Base-by-base conservation (phyloP, 768 basidiomycete species). In the Dioszegia crocea region DNA sequence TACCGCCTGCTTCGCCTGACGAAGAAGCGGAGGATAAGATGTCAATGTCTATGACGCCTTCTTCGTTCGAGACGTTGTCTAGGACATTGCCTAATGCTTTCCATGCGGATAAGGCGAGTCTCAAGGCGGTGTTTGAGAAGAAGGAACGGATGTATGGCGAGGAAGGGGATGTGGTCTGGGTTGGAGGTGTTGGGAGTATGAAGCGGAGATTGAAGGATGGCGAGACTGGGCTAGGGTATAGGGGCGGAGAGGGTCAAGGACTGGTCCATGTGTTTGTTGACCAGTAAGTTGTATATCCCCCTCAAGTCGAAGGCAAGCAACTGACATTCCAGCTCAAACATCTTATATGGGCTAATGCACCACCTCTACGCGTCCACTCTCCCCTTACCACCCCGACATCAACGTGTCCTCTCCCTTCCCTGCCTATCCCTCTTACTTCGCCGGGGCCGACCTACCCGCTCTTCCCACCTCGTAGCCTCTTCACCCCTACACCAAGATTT, bases 391-490 rank as follows among this genome's bases (percentile, higher is more conserved):
- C 66, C 71, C 1, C 46, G 56, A 44, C 65, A 66, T 50, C 63
- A 67, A 16, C 71, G 72, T n/a, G 69, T 64, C n/a, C 56, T 76
- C 17, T 75, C 71, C 12, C 59, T 76, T 8, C 75, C 75, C 2
- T 56, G 59, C 36, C 46, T 76, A 1, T 73, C 75, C 12, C 68
- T 76, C 16, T 64, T 76, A 2, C 63, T 76, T 11, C 64, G 66
- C 10, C 68, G 75, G 9, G 75, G 75, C 5, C 61, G 73, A 30
- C 57, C 51, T 8, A 68, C 70, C 0, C 66, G 67, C 17, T 65
- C 71, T 16, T 64, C 75, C 17, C 75, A 76, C 30, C 60, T 75
- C 9, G 75, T 75, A 8, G 75, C 68, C 14, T 73, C 71, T 9
- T 67, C 70, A 1, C 75, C 75, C 1, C 57, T 76, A 5, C 50